Evolutionary conservation across 176 grass and related monocot species (phyloP).

Genomic region (Elaeis guineensis): DNA sequence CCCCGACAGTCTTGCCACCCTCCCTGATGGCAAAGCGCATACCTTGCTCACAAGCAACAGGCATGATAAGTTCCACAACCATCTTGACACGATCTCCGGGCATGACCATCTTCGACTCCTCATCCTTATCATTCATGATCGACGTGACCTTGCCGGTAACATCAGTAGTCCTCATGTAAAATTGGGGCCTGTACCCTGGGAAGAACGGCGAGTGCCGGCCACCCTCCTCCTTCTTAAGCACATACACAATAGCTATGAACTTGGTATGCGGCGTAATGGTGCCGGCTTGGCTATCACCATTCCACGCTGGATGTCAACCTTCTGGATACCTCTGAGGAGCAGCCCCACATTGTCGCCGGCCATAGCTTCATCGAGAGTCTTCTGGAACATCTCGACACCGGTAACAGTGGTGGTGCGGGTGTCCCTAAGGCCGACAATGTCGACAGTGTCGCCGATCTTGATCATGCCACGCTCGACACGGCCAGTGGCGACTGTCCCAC

Average conservation of each 20-base stretch:
- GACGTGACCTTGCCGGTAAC: conserved; percentile 2
- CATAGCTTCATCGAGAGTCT: conserved; percentile 9
- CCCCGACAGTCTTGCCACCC: conserved; percentile 12
- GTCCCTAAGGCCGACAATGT: conserved; percentile 9
- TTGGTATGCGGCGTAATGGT: conserved; percentile 17
- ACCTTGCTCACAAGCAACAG: conserved; percentile 11
- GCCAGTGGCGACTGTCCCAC: conserved; percentile 11
- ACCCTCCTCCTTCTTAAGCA: conserved; percentile 16
- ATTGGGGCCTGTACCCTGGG: conserved; percentile 7
- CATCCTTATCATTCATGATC: conserved; percentile 19
- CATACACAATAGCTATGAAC: conserved; percentile 4
- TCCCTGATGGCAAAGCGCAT: conserved; percentile 16
- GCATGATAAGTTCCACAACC: conserved; percentile 16
- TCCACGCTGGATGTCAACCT: conserved; percentile 14
- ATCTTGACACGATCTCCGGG: conserved; percentile 14
- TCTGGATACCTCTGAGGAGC: conserved; percentile 11
- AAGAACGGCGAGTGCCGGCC: conserved; percentile 12
- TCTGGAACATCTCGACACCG: conserved; percentile 20
- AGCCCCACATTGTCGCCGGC: conserved; percentile 15
- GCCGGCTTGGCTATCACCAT: conserved; percentile 17
- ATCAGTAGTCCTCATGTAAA: conserved; percentile 14
- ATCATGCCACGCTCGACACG: conserved; percentile 10
- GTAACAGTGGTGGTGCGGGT: conserved; percentile 11
- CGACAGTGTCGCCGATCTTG: conserved; percentile 2
- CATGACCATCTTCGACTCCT: conserved; percentile 17